Conservation (phyloP, 345 rosid genomes). For the Dipteronia sinensis region DNA sequence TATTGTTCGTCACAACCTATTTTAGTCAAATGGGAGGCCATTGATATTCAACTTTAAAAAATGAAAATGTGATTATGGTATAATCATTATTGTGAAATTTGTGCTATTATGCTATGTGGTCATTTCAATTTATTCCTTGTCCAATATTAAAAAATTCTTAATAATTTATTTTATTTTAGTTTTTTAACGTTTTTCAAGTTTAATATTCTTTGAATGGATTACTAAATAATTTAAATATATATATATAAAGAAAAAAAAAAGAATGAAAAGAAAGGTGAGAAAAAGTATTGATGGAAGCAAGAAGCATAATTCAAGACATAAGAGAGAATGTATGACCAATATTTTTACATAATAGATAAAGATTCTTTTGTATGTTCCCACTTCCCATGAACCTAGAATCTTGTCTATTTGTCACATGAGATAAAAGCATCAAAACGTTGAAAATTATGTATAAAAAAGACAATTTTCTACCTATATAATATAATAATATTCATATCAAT, state of each 20-base stretch:
- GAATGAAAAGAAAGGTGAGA: neutral
- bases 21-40: conserved; percentile 15
- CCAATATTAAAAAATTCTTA: neutral
- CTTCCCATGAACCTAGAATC: conserved; percentile 22
- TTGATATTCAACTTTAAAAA: conserved; percentile 12
- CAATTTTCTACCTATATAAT: neutral
- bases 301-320: neutral
- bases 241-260: neutral
- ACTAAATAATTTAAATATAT: no score
- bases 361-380: conserved; percentile 15
- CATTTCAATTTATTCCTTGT: neutral
- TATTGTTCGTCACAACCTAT: no score
- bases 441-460: neutral
- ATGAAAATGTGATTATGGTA: neutral
- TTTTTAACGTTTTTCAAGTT: no score
- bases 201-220: neutral
- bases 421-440: conserved; percentile 16
- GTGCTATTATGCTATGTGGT: neutral
- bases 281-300: conserved; percentile 2
- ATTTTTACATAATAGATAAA: neutral
- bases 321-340: neutral
- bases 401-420: conserved; percentile 15
- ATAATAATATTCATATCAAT: no score
- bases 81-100: neutral
- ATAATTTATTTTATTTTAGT: neutral